Conservation (phyloP, 768 basidiomycete genomes). For the Naematelia aurantialba region DNA sequence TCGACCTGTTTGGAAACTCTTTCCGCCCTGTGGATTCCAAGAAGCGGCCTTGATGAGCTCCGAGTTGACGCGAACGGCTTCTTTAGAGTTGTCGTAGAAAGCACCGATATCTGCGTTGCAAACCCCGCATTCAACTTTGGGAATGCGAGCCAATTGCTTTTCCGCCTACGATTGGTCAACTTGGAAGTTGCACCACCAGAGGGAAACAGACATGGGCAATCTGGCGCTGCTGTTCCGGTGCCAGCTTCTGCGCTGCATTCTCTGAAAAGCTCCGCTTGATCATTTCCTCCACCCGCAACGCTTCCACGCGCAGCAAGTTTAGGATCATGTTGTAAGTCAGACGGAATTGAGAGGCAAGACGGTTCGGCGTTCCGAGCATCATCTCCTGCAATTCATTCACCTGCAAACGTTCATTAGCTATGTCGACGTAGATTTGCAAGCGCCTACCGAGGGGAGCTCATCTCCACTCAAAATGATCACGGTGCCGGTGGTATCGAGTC, state of each 20-base stretch:
- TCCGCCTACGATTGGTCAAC: slow-evolving; percentile 60
- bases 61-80: slow-evolving; percentile 63
- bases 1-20: slow-evolving; percentile 67
- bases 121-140: slow-evolving; percentile 63
- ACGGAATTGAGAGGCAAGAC: slow-evolving; percentile 91
- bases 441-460: slow-evolving; percentile 74
- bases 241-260: slow-evolving; percentile 83
- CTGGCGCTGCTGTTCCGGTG: slow-evolving; percentile 89
- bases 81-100: slow-evolving; percentile 69
- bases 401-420: slow-evolving; percentile 52
- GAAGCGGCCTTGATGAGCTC: slow-evolving; percentile 62
- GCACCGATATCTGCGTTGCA: slow-evolving; percentile 69
- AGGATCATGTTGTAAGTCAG: slow-evolving; percentile 99
- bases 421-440: neutral
- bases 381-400: slow-evolving; percentile 71
- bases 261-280: slow-evolving; percentile 99
- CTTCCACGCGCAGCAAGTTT: slow-evolving; percentile 92
- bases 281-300: slow-evolving; percentile 96
- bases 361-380: slow-evolving; percentile 91
- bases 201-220: slow-evolving; percentile 65
- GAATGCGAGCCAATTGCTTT: slow-evolving; percentile 61
- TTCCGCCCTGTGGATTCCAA: slow-evolving; percentile 62
- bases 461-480: slow-evolving; percentile 81
- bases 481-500: slow-evolving; percentile 89
- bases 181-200: neutral